Base-by-base conservation (phyloP, 345 rosid species). In the Lepidium didymum region DNA sequence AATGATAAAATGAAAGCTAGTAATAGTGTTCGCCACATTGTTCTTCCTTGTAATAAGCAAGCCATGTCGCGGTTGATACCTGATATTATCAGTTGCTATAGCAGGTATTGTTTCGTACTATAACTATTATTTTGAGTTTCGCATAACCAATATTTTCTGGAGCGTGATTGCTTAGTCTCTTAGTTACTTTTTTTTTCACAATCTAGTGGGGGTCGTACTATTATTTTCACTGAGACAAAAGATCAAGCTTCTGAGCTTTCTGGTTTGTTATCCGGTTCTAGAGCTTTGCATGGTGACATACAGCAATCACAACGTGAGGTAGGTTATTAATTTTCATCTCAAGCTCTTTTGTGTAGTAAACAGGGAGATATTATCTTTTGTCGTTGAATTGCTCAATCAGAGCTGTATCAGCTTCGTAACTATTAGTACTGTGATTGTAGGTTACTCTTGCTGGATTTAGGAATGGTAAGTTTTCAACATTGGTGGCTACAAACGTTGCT, bases 1-100 rank as follows among this genome's bases (percentile, higher is more conserved):
- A 89, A 91, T 74, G 97, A 89, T 79, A 91, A 86, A 71, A 86
- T 91, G 97, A 95, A 95, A 85, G 99, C 99, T 25, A 91, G 97
- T 64, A 87, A 80, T 34, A 91, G 62, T 76, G 99, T 95, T 36
- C 80, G 94, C 73, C 99, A 95, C 70, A 85, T 91, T 70, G 87
- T 82, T 52, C 76, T 95, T 72, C 97, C 97, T 29, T 95, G 97
- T 73, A 74, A 75, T 73, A 68, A 79, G 61, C 53, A 85, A 18
- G 99, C 99, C 13, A 85, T 82, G 82, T 45, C 89, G 55, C 85
- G 85, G 77, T 62, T 95, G 69, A 91, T 95, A 62, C 99, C 97
- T 47, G 97, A 95, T 83, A 31, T 91, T 41, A 95, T 95, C 68
- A 81, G 90, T 49, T 91, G 95, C 75, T 91, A 95, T 73, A 80